Evolutionary conservation across 441 rosid species (phyloP).

Genomic region (Brassica balearica): DNA sequence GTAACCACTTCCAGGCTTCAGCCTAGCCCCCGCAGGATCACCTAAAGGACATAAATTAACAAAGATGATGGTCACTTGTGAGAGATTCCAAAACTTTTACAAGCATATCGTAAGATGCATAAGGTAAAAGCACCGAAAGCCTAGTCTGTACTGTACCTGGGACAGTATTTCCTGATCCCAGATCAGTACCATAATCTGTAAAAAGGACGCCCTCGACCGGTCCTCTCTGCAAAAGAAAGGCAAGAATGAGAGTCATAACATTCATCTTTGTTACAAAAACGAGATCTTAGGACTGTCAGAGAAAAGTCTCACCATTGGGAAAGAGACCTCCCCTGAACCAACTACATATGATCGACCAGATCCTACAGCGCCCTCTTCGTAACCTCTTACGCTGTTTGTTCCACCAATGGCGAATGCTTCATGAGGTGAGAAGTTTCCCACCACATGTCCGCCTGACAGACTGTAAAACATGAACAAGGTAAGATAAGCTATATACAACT

Average conservation of each 20-base stretch:
- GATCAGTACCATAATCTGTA: slow-evolving; percentile 92
- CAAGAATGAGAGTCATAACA: slow-evolving; percentile 13
- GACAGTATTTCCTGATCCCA: slow-evolving; percentile 79
- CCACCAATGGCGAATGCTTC: slow-evolving; percentile 96
- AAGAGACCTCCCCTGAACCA: slow-evolving; percentile 85
- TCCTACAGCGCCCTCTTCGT: slow-evolving; percentile 96
- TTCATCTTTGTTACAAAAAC: slow-evolving; percentile 4
- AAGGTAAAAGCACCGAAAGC: not conserved
- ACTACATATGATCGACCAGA: slow-evolving; percentile 90
- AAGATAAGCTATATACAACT: slow-evolving; percentile 27
- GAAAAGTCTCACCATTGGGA: slow-evolving; percentile 71
- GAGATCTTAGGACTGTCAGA: slow-evolving; percentile 30
- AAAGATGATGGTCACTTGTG: slow-evolving; percentile 27
- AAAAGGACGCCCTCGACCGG: slow-evolving; percentile 90
- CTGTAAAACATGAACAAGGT: slow-evolving; percentile 49
- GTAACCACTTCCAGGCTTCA: slow-evolving; percentile 89
- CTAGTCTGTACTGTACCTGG: slow-evolving; percentile 58
- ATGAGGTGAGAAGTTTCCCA: slow-evolving; percentile 91
- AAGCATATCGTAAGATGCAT: slow-evolving; percentile 13
- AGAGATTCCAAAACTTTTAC: slow-evolving; percentile 21
- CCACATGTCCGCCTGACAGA: slow-evolving; percentile 87
- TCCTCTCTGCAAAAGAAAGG: slow-evolving; percentile 64
- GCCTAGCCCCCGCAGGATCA: slow-evolving; percentile 93
- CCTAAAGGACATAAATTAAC: slow-evolving; percentile 47
- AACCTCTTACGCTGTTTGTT: slow-evolving; percentile 95